Base-by-base conservation (phyloP, 1,284 basidiomycete genomes). In the Boletus sp. region DNA sequence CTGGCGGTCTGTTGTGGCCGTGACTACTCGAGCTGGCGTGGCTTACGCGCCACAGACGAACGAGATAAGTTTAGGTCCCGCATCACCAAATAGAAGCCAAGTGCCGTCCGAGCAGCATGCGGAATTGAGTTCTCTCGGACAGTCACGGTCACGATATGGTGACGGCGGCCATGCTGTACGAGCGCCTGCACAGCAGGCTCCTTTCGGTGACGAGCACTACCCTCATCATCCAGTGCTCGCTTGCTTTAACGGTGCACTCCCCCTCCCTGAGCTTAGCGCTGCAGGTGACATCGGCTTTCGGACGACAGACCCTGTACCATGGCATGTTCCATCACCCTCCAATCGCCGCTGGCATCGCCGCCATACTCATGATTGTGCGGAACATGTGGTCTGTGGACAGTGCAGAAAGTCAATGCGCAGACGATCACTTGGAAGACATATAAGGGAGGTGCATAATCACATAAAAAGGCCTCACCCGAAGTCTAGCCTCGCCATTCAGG, bases 161-260 rank as follows among this genome's bases (percentile, higher is more conserved):
- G 19, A 52, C 17, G 2, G 8, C 31, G 1, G 2, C 70, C 69
- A 71, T 55, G 67, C 72, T 74, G 69, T 74, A 46, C 47, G 4
- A n/a, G 30, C 61, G 51, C 58, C 31, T 2, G 44, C 60, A 64
- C 67, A 63, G 69, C 68, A 37, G 7, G 4, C n/a, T 1, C 16
- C 17, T n/a, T 30, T 9, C 3, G 25, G 6, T 7, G 46, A 27
- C 31, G 7, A 30, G 17, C 21, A 6, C 11, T 8, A 37, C 19
- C 7, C n/a, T 11, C 16, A 28, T 3, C 14, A 50, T 44, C 31
- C 31, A n/a, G 11, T 23, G 3, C 31, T 44, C 8, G 7, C 49
- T 48, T 43, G 17, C 52, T 27, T 17, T n/a, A 27, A 33, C n/a
- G 40, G 8, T 55, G 14, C 25, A 25, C 37, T 43, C 4, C 6